phyloP scores from a whole-genome alignment of 371 early-diverging fungal genomes.

The Mortierella sp. region DNA sequence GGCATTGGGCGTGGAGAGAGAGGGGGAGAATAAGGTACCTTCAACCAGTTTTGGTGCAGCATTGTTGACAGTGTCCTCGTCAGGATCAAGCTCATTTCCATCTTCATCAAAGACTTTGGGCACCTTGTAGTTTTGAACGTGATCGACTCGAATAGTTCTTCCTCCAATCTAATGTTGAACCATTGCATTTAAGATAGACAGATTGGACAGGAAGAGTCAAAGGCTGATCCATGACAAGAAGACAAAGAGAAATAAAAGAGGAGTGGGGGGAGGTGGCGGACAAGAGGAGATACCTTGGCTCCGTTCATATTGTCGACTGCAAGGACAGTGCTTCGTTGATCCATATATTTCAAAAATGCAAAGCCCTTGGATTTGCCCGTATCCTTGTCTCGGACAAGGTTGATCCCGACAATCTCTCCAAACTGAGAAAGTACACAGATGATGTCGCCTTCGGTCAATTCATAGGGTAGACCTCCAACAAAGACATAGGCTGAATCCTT shows the following conservation, averaged over 20 bases:
- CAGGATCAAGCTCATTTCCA: conserved; percentile 56
- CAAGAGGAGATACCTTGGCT: conserved; percentile 60
- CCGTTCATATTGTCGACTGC: conserved; percentile 97
- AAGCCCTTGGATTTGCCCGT: conserved; percentile 91
- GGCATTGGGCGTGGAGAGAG: no score
- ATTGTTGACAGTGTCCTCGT: conserved; percentile 61
- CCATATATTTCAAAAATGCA: conserved; percentile 93
- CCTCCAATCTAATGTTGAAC: conserved; percentile 63
- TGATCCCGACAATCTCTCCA: conserved; percentile 91
- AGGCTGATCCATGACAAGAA: not conserved
- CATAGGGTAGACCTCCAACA: conserved; percentile 85
- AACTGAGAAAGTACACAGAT: conserved; percentile 94
- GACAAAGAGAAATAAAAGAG: not conserved
- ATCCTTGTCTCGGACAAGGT: conserved; percentile 85
- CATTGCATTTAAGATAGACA: not conserved
- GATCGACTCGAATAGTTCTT: conserved; percentile 77
- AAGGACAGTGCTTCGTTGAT: conserved; percentile 90
- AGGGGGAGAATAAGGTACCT: conserved; percentile 30
- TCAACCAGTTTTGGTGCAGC: conserved; percentile 69
- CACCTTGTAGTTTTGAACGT: conserved; percentile 74
- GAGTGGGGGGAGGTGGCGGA: not conserved
- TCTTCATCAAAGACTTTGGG: conserved; percentile 58
- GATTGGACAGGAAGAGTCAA: no score
- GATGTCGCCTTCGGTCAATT: conserved; percentile 94
- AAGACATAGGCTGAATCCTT: conserved; percentile 91